Evolutionary conservation across 2,329 filamentous ascomycete genomes (phyloP).

Genomic region (Hymenoscyphus fructigenus): DNA sequence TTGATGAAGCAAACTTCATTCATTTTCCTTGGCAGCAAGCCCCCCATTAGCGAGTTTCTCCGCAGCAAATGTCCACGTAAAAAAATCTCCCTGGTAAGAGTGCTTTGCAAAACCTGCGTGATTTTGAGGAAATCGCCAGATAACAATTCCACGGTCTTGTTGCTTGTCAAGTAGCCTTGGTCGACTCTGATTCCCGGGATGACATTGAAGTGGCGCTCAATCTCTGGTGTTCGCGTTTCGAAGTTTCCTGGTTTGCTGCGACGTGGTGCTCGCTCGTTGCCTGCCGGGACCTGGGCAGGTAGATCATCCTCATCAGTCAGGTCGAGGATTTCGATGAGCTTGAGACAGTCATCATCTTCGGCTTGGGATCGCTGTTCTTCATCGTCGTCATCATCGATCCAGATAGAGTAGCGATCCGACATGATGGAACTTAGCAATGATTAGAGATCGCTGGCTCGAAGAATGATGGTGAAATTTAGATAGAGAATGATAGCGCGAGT

Average conservation of each 20-base stretch:
- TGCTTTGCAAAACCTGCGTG: constrained; percentile 36
- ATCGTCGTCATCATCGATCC: background rate
- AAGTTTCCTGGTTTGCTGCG: background rate
- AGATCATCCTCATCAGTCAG: background rate
- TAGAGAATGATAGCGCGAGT: too few relatives aligned
- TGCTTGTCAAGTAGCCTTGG: constrained; percentile 4
- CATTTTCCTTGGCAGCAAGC: constrained; percentile 36
- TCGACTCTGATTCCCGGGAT: constrained; percentile 33
- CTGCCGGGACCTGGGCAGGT: background rate
- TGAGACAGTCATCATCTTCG: background rate
- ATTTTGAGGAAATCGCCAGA: constrained; percentile 42
- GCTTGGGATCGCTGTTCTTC: background rate
- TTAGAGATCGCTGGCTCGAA: background rate
- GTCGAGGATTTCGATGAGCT: background rate
- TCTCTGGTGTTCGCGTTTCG: constrained; percentile 24
- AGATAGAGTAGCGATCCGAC: background rate
- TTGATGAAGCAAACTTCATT: constrained; percentile 47
- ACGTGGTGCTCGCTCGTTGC: background rate
- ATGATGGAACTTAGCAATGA: background rate
- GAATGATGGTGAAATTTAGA: background rate
- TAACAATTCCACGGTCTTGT: constrained; percentile 26
- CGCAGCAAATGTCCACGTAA: constrained; percentile 45
- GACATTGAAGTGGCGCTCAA: constrained; percentile 33
- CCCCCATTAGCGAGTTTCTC: constrained; percentile 36
- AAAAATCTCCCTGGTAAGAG: constrained; percentile 27